Base-by-base conservation (phyloP, 495 filamentous ascomycete genomes). In the Geoglossum glabrum region DNA sequence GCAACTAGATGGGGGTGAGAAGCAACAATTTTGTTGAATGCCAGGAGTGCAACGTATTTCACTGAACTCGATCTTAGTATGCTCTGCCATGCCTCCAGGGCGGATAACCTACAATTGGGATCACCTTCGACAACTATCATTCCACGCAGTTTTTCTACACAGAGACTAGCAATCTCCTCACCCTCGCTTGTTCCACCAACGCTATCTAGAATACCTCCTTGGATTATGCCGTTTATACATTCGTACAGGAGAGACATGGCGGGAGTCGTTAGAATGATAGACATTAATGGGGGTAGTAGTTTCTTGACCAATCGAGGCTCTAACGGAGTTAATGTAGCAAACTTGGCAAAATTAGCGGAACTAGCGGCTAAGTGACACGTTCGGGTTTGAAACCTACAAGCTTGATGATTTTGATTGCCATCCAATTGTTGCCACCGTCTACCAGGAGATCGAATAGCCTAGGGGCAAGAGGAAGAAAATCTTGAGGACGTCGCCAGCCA, bases 371-470 rank as follows among this genome's bases (percentile, higher is more conserved):
- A 5, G 31, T 52, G 43, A 36, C 0, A 50, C 28, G 15, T 23
- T 30, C 59, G 8, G 15, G 6, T 34, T 9, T 17, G 19, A 49
- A 19, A 70, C 82, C 59, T 65, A 92, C 89, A 54, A 98, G 77
- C 68, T 98, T 98, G 65, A 98, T 98, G 57, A 97, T 79, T 64
- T 98, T 98, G 65, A 98, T 97, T 33, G 88, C 90, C 90, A 98
- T 97, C 92, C 92, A 98, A 70, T 98, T 98, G 67, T 98, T 97
- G 6, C 84, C 85, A 31, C 87, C 79, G 55, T 90, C 85, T n/a
- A 95, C 89, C 10, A 98, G 72, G 11, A 98, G 73, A 56, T 93
- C 87, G 61, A 97, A 98, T 33, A 98, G 72, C 54, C 92, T 76
- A 11, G 93, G 92, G 5, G 92, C 92, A 15, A 98, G 72, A 8